Evolutionary conservation across 2,329 filamentous ascomycete species (phyloP).

Genomic region (Talaromyces rugulosus): DNA sequence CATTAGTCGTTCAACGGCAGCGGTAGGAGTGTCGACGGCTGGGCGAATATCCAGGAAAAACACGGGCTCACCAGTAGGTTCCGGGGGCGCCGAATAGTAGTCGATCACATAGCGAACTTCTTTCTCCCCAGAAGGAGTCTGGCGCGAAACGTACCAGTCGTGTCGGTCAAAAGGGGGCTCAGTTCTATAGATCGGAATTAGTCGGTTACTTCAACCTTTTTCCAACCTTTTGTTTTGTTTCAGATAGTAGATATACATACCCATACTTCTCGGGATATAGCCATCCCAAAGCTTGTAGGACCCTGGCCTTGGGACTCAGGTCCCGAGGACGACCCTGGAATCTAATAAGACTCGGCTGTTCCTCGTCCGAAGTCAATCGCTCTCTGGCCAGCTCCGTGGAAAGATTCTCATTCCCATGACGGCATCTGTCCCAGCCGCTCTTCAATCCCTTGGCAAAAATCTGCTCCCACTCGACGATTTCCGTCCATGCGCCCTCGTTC

Average conservation of each 20-base stretch:
- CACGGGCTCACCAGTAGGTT: slow-evolving; percentile 82
- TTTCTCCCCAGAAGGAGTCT: slow-evolving; percentile 61
- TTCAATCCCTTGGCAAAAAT: slow-evolving; percentile 72
- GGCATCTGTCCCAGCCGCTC: slow-evolving; percentile 69
- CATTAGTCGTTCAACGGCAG: slow-evolving; percentile 75
- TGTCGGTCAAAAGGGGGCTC: slow-evolving; percentile 93
- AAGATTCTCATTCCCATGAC: slow-evolving; percentile 66
- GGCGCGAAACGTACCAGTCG: slow-evolving; percentile 88
- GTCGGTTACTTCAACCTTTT: not conserved
- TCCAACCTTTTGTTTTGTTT: too few species aligned
- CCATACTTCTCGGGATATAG: slow-evolving; percentile 75
- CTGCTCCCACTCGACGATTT: slow-evolving; percentile 91
- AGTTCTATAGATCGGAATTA: slow-evolving; percentile 46
- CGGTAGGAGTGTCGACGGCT: slow-evolving; percentile 74
- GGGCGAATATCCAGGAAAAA: slow-evolving; percentile 95
- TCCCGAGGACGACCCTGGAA: slow-evolving; percentile 90
- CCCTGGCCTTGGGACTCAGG: slow-evolving; percentile 83
- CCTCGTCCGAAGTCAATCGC: slow-evolving; percentile 34
- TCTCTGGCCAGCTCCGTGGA: slow-evolving; percentile 52
- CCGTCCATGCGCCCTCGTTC: slow-evolving; percentile 94
- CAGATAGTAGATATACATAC: slow-evolving; percentile 43
- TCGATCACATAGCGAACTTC: slow-evolving; percentile 95
- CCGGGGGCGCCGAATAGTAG: slow-evolving; percentile 82
- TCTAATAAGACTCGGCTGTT: slow-evolving; percentile 67
- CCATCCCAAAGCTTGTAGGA: slow-evolving; percentile 74